Percentiles rank a stretch among this genome's conserved stretches.
phyloP scores from a whole-genome alignment of 73 alveolate species.

The Tetrahymena malaccensis region DNA sequence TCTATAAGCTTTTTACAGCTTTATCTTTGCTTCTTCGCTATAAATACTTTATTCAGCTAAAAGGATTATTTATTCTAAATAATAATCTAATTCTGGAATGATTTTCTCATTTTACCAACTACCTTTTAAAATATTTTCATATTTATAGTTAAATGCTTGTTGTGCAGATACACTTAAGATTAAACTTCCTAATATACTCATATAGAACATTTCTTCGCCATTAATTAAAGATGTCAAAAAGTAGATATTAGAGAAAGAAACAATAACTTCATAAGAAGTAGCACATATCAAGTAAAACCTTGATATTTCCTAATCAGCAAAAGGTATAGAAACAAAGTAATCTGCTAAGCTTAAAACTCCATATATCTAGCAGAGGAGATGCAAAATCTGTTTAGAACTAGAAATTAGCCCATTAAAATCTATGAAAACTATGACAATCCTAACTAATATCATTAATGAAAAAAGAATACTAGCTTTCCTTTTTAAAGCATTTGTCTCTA shows the following conservation, averaged over 20 bases:
- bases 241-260: not conserved
- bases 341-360: not conserved
- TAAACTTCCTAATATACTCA: not conserved
- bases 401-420: not conserved
- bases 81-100: not conserved
- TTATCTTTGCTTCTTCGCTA: not conserved
- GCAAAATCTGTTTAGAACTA: not conserved
- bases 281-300: not conserved
- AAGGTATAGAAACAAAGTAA: not conserved
- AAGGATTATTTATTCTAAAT: not conserved
- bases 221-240: not conserved
- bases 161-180: not conserved
- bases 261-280: not conserved
- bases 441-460: not conserved
- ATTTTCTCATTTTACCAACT: not conserved
- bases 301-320: not conserved
- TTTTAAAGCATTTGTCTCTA: not conserved
- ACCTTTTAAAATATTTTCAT: not conserved
- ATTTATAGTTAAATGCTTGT: not conserved
- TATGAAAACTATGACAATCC: not conserved
- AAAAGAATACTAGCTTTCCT: not conserved
- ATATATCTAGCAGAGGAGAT: not conserved
- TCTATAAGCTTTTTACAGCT: not conserved
- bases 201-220: not conserved
- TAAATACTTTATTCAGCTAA: not conserved